These are phyloP conservation scores for Fistulina hepatica DNA, from an alignment of 1,284 basidiomycete species.

Conservation along the genomic window DNA sequence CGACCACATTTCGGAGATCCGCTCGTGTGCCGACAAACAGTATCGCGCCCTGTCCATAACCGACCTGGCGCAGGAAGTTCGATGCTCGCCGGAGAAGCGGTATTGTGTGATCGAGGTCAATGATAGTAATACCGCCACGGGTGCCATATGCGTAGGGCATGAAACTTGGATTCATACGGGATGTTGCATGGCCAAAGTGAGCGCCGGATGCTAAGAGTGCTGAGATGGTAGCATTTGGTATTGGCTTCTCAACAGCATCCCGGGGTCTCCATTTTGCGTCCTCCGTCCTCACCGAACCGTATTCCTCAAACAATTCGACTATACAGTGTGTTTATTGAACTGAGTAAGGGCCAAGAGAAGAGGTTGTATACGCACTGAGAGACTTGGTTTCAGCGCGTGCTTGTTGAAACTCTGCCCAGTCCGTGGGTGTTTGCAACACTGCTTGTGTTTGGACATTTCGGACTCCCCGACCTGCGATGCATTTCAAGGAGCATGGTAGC, in stretches of 20 bases:
- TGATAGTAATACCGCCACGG: constrained; percentile 84
- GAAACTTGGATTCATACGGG: constrained; percentile 80
- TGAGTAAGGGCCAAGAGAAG: constrained; percentile 7
- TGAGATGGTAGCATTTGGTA: constrained; percentile 67
- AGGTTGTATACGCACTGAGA: constrained; percentile 35
- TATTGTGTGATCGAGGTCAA: constrained; percentile 92
- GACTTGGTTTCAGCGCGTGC: constrained; percentile 42
- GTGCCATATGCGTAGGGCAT: constrained; percentile 92
- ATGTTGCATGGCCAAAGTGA: constrained; percentile 83
- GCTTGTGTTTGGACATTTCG: not conserved
- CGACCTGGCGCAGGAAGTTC: constrained; percentile 75
- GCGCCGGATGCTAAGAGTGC: constrained; percentile 89
- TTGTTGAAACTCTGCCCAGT: constrained; percentile 55
- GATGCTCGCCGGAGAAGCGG: constrained; percentile 87
- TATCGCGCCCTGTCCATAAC: constrained; percentile 74
- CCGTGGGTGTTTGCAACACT: constrained; percentile 21
- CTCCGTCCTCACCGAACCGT: constrained; percentile 72
- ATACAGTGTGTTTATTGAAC: constrained; percentile 13
- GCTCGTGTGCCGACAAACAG: constrained; percentile 86
- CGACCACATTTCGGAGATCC: constrained; percentile 66
- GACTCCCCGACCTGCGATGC: too few species aligned
- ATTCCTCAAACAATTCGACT: constrained; percentile 59
- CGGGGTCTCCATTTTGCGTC: constrained; percentile 66
- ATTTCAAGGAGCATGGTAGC: too few species aligned
- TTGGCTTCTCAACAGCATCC: constrained; percentile 59